Conservation (phyloP, 352 stramenopile species). For the Globisporangium carolinianum region DNA sequence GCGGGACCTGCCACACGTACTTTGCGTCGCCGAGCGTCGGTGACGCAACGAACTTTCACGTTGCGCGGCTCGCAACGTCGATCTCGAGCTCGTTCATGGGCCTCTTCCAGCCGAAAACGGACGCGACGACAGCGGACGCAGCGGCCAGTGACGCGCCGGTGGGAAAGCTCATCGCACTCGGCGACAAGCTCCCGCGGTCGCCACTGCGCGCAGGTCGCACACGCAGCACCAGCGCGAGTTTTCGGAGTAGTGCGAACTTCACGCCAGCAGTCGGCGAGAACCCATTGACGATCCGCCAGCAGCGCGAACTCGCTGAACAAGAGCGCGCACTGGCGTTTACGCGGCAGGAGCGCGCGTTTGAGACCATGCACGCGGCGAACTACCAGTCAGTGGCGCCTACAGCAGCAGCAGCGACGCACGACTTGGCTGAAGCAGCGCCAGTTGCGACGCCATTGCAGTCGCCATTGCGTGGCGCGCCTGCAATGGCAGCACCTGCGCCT, state of each 20-base stretch:
- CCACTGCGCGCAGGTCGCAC: constrained; percentile 17
- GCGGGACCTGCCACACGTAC: constrained; percentile 73
- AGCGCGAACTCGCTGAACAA: constrained; percentile 6
- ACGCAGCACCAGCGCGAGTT: constrained; percentile 25
- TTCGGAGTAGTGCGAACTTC: constrained; percentile 8
- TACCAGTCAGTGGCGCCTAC: constrained; percentile 5
- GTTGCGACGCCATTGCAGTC: background rate
- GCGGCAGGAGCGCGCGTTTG: constrained; percentile 12
- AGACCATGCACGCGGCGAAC: constrained; percentile 13
- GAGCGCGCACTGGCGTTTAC: constrained; percentile 9
- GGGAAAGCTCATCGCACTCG: constrained; percentile 54
- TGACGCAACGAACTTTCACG: constrained; percentile 81
- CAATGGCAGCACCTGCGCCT: background rate
- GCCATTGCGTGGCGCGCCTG: background rate
- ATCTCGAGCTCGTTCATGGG: constrained; percentile 74
- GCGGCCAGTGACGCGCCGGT: constrained; percentile 38
- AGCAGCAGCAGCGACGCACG: background rate
- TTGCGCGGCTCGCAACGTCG: constrained; percentile 63
- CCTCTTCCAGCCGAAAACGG: constrained; percentile 35
- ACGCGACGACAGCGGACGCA: constrained; percentile 14
- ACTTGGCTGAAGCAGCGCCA: background rate
- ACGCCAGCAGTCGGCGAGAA: background rate
- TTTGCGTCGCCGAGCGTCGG: constrained; percentile 76
- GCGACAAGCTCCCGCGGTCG: constrained; percentile 34
- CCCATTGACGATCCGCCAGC: background rate